Conservation (phyloP, 805 yeast genomes). For the Pichia exigua region DNA sequence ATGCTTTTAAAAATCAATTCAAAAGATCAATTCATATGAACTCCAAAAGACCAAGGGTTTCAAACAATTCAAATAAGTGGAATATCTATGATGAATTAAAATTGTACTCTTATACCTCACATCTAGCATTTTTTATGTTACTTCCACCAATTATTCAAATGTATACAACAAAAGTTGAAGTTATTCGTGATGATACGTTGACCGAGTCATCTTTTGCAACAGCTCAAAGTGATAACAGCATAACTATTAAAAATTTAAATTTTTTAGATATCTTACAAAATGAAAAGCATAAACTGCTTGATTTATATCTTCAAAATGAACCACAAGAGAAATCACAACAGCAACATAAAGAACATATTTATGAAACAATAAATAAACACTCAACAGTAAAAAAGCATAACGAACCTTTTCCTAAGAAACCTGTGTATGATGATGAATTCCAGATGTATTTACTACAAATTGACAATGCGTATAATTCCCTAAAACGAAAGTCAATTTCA, state of each 20-base stretch:
- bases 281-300: constrained; percentile 1
- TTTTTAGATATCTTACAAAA: constrained; percentile 2
- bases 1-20: background rate
- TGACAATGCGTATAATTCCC: background rate
- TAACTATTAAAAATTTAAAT: background rate
- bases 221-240: background rate
- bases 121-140: constrained; percentile 24
- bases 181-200: constrained; percentile 23
- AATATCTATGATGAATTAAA: constrained; percentile 23
- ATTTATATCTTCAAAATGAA: background rate
- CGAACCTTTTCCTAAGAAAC: background rate
- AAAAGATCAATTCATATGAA: constrained; percentile 3
- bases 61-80: constrained; percentile 14
- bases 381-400: too few relatives aligned
- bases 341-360: background rate
- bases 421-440: background rate
- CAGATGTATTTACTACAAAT: background rate
- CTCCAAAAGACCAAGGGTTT: constrained; percentile 8
- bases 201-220: constrained; percentile 12
- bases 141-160: constrained; percentile 24
- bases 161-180: constrained; percentile 24
- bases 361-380: background rate
- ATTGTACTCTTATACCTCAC: constrained; percentile 26
- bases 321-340: background rate
- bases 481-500: background rate